phyloP scores from a whole-genome alignment of 2,329 filamentous ascomycete genomes.

The Leptographium lundbergii region DNA sequence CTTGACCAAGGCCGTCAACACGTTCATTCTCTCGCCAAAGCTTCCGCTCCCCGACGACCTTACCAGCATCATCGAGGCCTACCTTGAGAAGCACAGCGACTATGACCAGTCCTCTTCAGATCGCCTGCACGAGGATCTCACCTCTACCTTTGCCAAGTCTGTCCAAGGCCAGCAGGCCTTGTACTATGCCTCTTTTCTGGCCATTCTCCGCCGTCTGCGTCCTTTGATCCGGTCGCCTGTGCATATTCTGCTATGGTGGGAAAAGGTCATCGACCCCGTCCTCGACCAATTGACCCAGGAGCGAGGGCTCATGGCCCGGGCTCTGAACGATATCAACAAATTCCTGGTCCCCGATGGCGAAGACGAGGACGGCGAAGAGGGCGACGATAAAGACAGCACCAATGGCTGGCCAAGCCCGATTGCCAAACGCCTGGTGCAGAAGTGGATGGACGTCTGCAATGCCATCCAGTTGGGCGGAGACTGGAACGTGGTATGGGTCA shows the following conservation, averaged over 20 bases:
- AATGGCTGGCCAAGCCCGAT: constrained; percentile 32
- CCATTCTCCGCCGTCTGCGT: constrained; percentile 50
- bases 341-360: constrained; percentile 51
- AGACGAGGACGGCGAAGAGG: constrained; percentile 29
- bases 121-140: constrained; percentile 60
- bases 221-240: constrained; percentile 50
- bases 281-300: constrained; percentile 44
- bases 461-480: constrained; percentile 21
- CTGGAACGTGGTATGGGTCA: constrained; percentile 26
- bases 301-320: constrained; percentile 51
- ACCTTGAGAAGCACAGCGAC: constrained; percentile 53
- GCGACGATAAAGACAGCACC: constrained; percentile 23
- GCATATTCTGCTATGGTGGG: constrained; percentile 60
- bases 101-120: constrained; percentile 58
- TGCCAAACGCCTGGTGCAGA: constrained; percentile 40
- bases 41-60: constrained; percentile 57
- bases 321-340: constrained; percentile 49
- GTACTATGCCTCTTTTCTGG: constrained; percentile 55
- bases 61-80: constrained; percentile 47
- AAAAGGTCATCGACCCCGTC: constrained; percentile 44
- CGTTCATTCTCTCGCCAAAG: constrained; percentile 33
- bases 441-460: constrained; percentile 41
- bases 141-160: constrained; percentile 51
- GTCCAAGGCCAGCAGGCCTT: constrained; percentile 39
- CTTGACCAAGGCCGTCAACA: constrained; percentile 42